Percentiles rank a stretch among this genome's conserved stretches.
These are phyloP conservation scores for Ophiostoma fasciatum DNA, from an alignment of 2,329 filamentous ascomycete species.

Conservation along the genomic window DNA sequence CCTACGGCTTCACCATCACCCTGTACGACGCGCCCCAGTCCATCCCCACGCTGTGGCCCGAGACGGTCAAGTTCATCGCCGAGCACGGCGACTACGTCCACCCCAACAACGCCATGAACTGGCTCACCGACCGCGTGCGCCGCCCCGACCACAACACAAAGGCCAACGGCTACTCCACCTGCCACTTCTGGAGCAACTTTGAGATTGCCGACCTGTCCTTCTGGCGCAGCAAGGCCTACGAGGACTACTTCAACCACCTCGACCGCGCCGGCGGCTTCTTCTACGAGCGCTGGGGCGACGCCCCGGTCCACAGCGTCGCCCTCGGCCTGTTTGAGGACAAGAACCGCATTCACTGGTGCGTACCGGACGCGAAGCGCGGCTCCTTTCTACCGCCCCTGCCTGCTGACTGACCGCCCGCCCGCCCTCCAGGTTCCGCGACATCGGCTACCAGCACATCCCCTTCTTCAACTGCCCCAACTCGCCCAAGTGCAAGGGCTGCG, in stretches of 20 bases:
- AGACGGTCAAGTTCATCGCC: slow-evolving; percentile 79
- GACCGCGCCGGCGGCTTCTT: slow-evolving; percentile 79
- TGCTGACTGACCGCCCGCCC: no score
- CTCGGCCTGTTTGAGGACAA: slow-evolving; percentile 84
- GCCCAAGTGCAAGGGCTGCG: slow-evolving; percentile 64
- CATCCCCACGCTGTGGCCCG: slow-evolving; percentile 85
- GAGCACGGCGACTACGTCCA: slow-evolving; percentile 71
- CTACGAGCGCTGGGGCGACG: slow-evolving; percentile 49
- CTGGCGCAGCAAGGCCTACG: slow-evolving; percentile 79
- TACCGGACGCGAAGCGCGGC: slow-evolving; percentile 11
- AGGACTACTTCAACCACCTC: slow-evolving; percentile 91
- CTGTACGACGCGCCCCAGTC: slow-evolving; percentile 84
- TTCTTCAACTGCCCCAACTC: slow-evolving; percentile 99
- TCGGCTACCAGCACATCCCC: slow-evolving; percentile 94
- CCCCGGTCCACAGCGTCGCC: slow-evolving; percentile 89
- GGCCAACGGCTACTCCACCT: slow-evolving; percentile 91
- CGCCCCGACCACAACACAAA: slow-evolving; percentile 66
- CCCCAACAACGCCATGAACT: slow-evolving; percentile 71
- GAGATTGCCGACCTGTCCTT: slow-evolving; percentile 90
- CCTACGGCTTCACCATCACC: slow-evolving; percentile 96
- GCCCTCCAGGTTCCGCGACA: slow-evolving; percentile 97
- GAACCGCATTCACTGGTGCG: slow-evolving; percentile 83
- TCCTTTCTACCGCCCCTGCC: no score
- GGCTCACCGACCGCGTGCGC: slow-evolving; percentile 65
- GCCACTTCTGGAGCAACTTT: slow-evolving; percentile 99